These are phyloP conservation scores for Physcia stellaris DNA, from an alignment of 495 filamentous ascomycete genomes.

Conservation along the genomic window DNA sequence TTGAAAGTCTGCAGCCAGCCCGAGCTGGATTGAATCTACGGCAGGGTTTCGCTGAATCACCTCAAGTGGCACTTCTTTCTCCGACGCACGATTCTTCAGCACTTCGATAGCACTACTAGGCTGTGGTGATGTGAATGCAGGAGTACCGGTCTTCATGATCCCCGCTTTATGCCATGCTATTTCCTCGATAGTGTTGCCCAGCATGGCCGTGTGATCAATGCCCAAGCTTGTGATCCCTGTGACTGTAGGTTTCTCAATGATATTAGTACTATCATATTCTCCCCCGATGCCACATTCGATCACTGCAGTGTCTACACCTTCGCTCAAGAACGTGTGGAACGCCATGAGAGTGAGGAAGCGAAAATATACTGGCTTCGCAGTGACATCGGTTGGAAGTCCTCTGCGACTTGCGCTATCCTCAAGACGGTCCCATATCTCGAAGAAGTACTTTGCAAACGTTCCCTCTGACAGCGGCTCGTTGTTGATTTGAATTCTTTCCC, in stretches of 20 bases:
- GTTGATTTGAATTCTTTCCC: constrained; percentile 80
- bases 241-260: constrained; percentile 60
- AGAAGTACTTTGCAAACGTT: constrained; percentile 73
- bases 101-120: constrained; percentile 50
- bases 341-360: constrained; percentile 83
- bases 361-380: constrained; percentile 72
- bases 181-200: constrained; percentile 73
- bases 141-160: constrained; percentile 63
- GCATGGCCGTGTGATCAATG: constrained; percentile 72
- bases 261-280: constrained; percentile 86
- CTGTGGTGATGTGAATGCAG: constrained; percentile 67
- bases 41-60: constrained; percentile 51
- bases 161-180: constrained; percentile 98
- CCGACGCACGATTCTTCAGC: constrained; percentile 52
- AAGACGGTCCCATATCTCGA: constrained; percentile 74
- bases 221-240: constrained; percentile 73
- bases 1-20: constrained; percentile 70
- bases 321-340: constrained; percentile 70
- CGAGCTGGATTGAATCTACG: constrained; percentile 52
- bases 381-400: constrained; percentile 32
- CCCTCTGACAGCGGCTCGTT: constrained; percentile 60
- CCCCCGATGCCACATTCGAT: constrained; percentile 93
- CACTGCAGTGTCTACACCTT: constrained; percentile 68
- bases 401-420: constrained; percentile 35
- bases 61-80: constrained; percentile 23